A percentile compares a stretch with the other conserved stretches of the same genome.
Conservation (phyloP, 345 rosid species). For the Pelargonium nanum region DNA sequence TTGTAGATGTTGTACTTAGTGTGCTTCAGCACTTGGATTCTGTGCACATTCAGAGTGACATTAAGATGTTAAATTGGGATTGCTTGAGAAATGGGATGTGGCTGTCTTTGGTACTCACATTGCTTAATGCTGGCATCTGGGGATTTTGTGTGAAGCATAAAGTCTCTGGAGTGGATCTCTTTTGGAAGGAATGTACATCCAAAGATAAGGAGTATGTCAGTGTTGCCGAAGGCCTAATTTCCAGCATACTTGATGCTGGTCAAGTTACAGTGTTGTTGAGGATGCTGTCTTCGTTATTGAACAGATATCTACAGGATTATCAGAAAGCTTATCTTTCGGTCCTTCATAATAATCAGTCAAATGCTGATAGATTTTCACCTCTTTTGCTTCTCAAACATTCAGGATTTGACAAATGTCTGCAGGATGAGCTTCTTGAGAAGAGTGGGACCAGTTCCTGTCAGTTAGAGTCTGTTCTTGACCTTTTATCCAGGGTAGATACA, state of each 20-base stretch:
- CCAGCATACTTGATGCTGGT: constrained; percentile 43
- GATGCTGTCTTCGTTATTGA: constrained; percentile 52
- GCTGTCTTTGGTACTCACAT: constrained; percentile 62
- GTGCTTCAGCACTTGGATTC: constrained; percentile 39
- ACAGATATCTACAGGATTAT: constrained; percentile 40
- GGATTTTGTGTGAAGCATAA: constrained; percentile 36
- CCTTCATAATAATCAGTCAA: constrained; percentile 30
- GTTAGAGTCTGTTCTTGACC: constrained; percentile 48
- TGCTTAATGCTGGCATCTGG: constrained; percentile 50
- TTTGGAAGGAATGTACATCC: constrained; percentile 38
- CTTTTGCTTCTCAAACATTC: constrained; percentile 73
- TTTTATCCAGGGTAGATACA: constrained; percentile 43
- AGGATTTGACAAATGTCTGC: constrained; percentile 49
- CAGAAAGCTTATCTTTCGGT: constrained; percentile 69
- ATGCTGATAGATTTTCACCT: constrained; percentile 34
- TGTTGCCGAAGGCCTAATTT: constrained; percentile 48
- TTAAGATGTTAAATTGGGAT: constrained; percentile 71
- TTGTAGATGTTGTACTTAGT: constrained; percentile 33
- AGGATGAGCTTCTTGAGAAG: constrained; percentile 56
- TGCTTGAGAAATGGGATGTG: constrained; percentile 68
- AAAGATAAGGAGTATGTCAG: constrained; percentile 32
- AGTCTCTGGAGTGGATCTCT: constrained; percentile 34
- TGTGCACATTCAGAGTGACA: constrained; percentile 27
- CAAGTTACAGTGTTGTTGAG: constrained; percentile 37
- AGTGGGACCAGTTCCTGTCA: constrained; percentile 35